Base-by-base conservation (phyloP, 2,329 filamentous ascomycete genomes). In the Fusarium anguioides region DNA sequence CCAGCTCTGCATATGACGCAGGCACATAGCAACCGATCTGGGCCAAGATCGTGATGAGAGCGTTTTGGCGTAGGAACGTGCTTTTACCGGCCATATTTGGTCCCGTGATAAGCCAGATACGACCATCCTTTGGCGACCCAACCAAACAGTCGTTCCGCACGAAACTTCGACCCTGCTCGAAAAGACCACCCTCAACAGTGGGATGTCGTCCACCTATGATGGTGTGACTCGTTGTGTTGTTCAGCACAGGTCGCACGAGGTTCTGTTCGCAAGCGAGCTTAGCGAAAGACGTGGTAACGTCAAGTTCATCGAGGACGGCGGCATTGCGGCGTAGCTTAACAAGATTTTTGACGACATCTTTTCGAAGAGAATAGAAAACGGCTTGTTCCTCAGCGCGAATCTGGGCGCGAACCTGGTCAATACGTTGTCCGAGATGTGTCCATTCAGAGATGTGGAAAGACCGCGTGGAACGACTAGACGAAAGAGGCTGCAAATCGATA, bases 71-170 rank as follows among this genome's bases (percentile, higher is more conserved):
- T 7, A 99, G 84, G 75, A 97, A 99, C 0, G 96, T 99, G 76
- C 91, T 95, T 80, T 99, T 99, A 45, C 96, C 96, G 2, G 91
- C 96, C 96, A 99, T 99, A 79, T 99, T 99, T n/a, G 96, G 96
- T 0, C 96, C 82, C 70, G 92, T 86, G 86, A 95, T 81, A 77
- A 87, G 72, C 89, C 90, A 82, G 80, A 92, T 52, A 82, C 84
- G 72, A 81, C 88, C 83, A 82, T 91, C 79, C 85, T 35, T 89
- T 76, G 66, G 86, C 78, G 80, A 88, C n/a, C 91, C 91, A 4
- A 97, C 84, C 35, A 91, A 83, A 77, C 93, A 97, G 79, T 97
- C 92, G 72, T 98, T 98, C 47, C 88, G 86, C 41, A 93, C 89
- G 75, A 98, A 98, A 12, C 81, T 88, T 27, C 93, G 88, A 2